Base-by-base conservation (phyloP, 2,329 filamentous ascomycete species). In the Clonostachys sp. region DNA sequence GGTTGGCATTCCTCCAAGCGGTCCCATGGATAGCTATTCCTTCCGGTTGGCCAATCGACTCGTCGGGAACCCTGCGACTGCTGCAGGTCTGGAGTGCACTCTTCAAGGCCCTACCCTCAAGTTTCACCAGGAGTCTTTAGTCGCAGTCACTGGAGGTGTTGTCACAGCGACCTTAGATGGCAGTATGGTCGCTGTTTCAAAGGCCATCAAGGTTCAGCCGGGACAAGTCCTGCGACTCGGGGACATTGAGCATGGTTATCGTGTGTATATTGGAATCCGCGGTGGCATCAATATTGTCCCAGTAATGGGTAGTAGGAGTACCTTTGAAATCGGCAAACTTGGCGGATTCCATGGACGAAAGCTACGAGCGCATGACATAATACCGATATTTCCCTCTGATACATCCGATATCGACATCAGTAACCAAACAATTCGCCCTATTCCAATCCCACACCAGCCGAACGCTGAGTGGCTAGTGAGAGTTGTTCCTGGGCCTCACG, bases 11-110 rank as follows among this genome's bases (percentile, higher is more conserved):
- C 69, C 71, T 1, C 63, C 62, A 2, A 61, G 63, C 1, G 71
- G 71, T 0, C 70, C 71, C 0, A 71, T 73, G 59, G 70, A 74
- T 38, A 55, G 62, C 14, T 58, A 61, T 12, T 66, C 65, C 0
- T 62, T 63, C 41, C 53, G 59, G 5, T 39, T 67, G 0, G 66
- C 63, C 2, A 72, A 72, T 40, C 48, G 57, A 5, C 52, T 70
- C 1, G 65, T 68, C 1, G 58, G 51, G 1, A 72, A 71, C 38
- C 8, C 54, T 0, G 8, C 49, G 1, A 52, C 55, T 3, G 55
- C 55, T 0, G 60, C 66, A 12, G 63, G 57, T 1, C 53, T 72
- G 0, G 68, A 72, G 42, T 61, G 61, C 33, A 67, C 64, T 2
- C 42, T 64, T 0, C 49, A 57, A 2, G 67, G 67, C 0, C 69